Evolutionary conservation across 2,329 filamentous ascomycete species (phyloP), one percentile per base, ranked within the genome.

Genomic region (Madurella mycetomatis): DNA sequence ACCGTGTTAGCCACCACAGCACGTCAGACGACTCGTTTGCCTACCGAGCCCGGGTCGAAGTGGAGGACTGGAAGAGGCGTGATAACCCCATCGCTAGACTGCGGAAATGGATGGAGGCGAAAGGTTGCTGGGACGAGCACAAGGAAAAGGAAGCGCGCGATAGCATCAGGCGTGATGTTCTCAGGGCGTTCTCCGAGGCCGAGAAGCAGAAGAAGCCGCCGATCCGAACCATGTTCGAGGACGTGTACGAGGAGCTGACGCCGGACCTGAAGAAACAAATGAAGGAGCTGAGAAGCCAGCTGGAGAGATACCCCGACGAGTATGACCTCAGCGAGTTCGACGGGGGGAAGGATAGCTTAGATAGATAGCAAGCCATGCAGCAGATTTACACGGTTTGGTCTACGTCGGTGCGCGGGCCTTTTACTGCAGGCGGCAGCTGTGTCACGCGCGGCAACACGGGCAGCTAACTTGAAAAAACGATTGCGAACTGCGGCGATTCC

Each of bases 21-120:
- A 99, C 94, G 0, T 94, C 88, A 0, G 94, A 99, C 67, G 94
- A 99, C 72, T 94, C 88, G 25, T 99, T 96, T 66, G 94, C 94
- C 0, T 99, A 99, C 74, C 87, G 94, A 9, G 91, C 92, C 1
- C 84, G 87, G 25, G 85, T 96, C 1, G 94, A 99, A 67, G 94
- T 99, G 8, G 88, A 92, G 65, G 87, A 92, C 66, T 92, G 88
- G 88, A 92, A 91, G 68, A 55, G 69, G 47, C 57, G 70, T 13
- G 70, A 72, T 51, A 72, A 71, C 42, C 70, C 70, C 3, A 70
- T 71, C 17, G 66, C 67, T n/a, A 59, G 70, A 42, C 58, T 72
- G 54, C 67, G 70, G 12, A 72, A 71, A 74, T 99, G 90, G 82
- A 84, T 99, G 74, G 92, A 99, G 72, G 80, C 82, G 9, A 83